Conservation (phyloP, 2,329 filamentous ascomycete species). For the Trematosphaeria pertusa region DNA sequence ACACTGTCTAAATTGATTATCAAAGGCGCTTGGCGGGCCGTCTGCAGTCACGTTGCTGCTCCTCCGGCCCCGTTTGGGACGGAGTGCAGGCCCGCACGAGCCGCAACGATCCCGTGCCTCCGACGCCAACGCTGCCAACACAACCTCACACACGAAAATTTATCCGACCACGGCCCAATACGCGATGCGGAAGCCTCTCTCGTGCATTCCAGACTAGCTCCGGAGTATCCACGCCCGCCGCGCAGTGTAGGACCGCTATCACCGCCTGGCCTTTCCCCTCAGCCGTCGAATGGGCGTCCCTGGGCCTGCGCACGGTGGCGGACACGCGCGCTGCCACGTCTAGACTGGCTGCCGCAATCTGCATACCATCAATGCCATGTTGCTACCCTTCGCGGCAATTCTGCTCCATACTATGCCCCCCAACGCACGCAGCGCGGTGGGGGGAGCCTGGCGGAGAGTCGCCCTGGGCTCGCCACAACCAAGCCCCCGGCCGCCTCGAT, state of each 20-base stretch:
- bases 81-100: slow-evolving; percentile 35
- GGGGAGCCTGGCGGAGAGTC: slow-evolving; percentile 16
- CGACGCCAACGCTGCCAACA: slow-evolving; percentile 35
- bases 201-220: slow-evolving; percentile 33
- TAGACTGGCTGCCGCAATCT: slow-evolving; percentile 30
- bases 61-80: slow-evolving; percentile 16
- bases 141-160: slow-evolving; percentile 36
- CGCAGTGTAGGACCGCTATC: slow-evolving; percentile 45
- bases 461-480: slow-evolving; percentile 34
- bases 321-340: slow-evolving; percentile 21
- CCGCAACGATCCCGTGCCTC: slow-evolving; percentile 36
- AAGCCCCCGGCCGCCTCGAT: slow-evolving; percentile 31
- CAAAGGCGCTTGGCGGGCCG: slow-evolving; percentile 32
- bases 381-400: slow-evolving; percentile 26
- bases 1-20: slow-evolving; percentile 20
- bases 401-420: slow-evolving; percentile 19
- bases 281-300: slow-evolving; percentile 32
- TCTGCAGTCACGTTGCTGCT: slow-evolving; percentile 29
- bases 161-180: slow-evolving; percentile 43
- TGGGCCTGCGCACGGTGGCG: slow-evolving; percentile 26
- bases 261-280: slow-evolving; percentile 25
- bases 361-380: slow-evolving; percentile 25
- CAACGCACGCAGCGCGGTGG: slow-evolving; percentile 14
- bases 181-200: slow-evolving; percentile 20
- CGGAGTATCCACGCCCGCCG: slow-evolving; percentile 30